Percentiles rank a stretch among this genome's conserved stretches.
These are phyloP conservation scores for Trifolium subterraneum DNA, from an alignment of 306 rosid genomes.

Conservation along the genomic window DNA sequence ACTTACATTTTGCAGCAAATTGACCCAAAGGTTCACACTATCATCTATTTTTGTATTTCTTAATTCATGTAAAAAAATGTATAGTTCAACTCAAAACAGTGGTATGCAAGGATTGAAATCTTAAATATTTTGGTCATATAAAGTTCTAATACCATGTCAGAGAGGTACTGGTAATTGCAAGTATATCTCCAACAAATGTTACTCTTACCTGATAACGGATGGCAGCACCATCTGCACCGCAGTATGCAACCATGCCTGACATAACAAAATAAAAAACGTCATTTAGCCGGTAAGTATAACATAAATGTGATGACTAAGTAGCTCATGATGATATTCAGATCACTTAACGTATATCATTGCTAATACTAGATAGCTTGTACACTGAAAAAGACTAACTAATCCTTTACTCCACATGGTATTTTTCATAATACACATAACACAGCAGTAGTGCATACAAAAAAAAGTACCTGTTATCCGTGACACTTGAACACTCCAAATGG, in stretches of 20 bases:
- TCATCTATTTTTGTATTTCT: slow-evolving; percentile 18
- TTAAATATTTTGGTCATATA: not conserved
- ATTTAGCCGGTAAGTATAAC: not conserved
- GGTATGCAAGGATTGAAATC: slow-evolving; percentile 9
- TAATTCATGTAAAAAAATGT: slow-evolving; percentile 16
- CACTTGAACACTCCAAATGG: slow-evolving; percentile 88
- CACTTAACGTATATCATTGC: slow-evolving; percentile 9
- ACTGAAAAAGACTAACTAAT: not conserved
- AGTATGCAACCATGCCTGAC: slow-evolving; percentile 91
- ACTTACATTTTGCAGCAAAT: no score
- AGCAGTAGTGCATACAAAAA: slow-evolving; percentile 29
- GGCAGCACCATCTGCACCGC: slow-evolving; percentile 80
- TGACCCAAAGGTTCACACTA: not conserved
- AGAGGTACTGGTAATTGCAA: slow-evolving; percentile 20
- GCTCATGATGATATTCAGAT: slow-evolving; percentile 26
- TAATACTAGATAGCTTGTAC: not conserved
- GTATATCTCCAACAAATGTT: slow-evolving; percentile 32
- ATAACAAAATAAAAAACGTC: slow-evolving; percentile 31
- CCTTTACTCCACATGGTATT: slow-evolving; percentile 15
- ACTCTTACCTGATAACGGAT: slow-evolving; percentile 75
- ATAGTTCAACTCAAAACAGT: slow-evolving; percentile 13
- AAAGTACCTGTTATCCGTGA: slow-evolving; percentile 75
- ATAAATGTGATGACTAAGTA: slow-evolving; percentile 1
- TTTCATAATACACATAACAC: not conserved
- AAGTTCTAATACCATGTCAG: not conserved